Base-by-base conservation (phyloP, 352 stramenopile species). In the Albugo candida region DNA sequence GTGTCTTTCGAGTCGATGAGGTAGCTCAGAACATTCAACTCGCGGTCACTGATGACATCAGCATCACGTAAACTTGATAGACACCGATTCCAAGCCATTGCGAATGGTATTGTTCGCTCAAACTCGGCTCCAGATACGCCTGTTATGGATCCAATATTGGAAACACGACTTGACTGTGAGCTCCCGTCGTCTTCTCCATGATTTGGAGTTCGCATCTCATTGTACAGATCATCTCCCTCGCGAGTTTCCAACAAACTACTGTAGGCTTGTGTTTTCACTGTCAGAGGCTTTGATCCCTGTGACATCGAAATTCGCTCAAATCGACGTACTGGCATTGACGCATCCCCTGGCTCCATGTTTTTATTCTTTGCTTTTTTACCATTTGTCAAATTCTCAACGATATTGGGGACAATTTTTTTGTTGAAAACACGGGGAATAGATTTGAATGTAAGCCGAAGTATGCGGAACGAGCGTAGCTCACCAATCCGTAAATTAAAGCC, bases 381-480 rank as follows among this genome's bases (percentile, higher is more conserved):
- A 41, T 63, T 55, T 38, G 49, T 55, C 10, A 52, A 50, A 10
- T 53, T 59, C 44, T 88, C 76, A 19, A 81, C 67, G 51, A 89
- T 81, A 52, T 91, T 91, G 31, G 72, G 67, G 16, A 91, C 74
- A 49, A 91, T 79, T 48, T 91, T 91, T 58, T 84, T 79, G 61
- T 91, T 91, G 51, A 91, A 91, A 54, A 87, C 74, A 19, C 74
- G 58, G 14, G 77, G 77, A 48, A 91, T 91, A 18, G 66, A 83
- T 67, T 87, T 87, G 58, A 91, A 91, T 34, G 77, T 74, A 17
- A 84, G 54, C 11, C 77, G 74, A 10, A 91, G 58, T 17, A 91
- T 70, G 35, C 77, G 71, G 67, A 89, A 89, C 11, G 77, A 89
- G 11, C 77, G 74, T 19, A 89, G 47, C 27, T 89, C 77, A 61